phyloP scores from a whole-genome alignment of 139 green algal species.

The Nannochloris sp. region DNA sequence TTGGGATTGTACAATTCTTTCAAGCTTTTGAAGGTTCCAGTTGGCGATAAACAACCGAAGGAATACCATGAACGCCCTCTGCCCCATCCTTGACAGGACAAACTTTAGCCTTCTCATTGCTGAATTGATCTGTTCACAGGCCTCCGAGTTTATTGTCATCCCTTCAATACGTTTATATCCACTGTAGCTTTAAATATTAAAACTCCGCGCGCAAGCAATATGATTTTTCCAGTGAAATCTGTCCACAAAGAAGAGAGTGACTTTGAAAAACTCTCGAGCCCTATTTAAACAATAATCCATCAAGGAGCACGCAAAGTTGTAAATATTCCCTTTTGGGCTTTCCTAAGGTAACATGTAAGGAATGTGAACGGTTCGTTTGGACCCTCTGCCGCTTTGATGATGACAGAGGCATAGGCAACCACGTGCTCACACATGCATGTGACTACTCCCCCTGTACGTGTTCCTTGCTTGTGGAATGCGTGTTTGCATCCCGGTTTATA shows the following conservation, averaged over 20 bases:
- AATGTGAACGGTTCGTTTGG: neutral
- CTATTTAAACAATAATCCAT: slow-evolving; percentile 5
- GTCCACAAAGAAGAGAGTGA: slow-evolving; percentile 1
- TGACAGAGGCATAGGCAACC: neutral
- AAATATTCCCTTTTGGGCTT: neutral
- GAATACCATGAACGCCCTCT: too few species aligned
- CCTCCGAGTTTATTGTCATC: too few species aligned
- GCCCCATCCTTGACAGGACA: too few species aligned
- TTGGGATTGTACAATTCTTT: too few species aligned
- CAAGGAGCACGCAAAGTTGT: neutral
- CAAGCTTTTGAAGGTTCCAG: too few species aligned
- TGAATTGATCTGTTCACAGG: too few species aligned
- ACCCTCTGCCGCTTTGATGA: neutral
- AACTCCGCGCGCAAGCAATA: neutral
- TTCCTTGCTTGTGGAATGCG: neutral
- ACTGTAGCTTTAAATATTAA: too few species aligned
- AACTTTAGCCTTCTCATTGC: too few species aligned
- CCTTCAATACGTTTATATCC: too few species aligned
- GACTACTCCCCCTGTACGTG: neutral
- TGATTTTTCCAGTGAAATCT: neutral
- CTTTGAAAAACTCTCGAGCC: neutral
- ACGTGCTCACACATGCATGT: neutral
- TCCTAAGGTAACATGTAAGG: neutral
- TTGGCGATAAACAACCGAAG: too few species aligned
- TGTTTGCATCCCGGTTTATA: neutral